phyloP scores from a whole-genome alignment of 768 basidiomycete species.

The Tulasnella sp. region DNA sequence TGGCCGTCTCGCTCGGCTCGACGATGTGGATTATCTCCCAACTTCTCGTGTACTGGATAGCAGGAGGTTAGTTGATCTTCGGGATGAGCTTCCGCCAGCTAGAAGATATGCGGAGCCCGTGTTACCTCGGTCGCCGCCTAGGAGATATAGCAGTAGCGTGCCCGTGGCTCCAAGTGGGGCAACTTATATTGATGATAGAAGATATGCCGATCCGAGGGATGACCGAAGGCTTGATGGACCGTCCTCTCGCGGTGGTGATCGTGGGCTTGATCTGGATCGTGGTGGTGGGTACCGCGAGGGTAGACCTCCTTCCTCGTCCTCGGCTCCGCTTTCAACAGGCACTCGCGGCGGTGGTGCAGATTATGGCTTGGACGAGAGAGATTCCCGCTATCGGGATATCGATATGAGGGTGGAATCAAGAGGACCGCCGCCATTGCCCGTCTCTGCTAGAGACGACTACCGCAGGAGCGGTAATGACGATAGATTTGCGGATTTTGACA shows the following conservation, averaged over 20 bases:
- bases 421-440: not conserved
- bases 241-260: not conserved
- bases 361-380: not conserved
- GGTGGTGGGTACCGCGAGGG: not conserved
- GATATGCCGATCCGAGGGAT: conserved; percentile 1
- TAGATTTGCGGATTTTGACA: not conserved
- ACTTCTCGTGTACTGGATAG: too few relatives aligned
- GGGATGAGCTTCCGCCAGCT: too few relatives aligned
- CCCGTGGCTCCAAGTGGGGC: too few relatives aligned
- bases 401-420: not conserved
- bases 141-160: too few relatives aligned
- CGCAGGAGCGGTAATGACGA: not conserved
- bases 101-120: too few relatives aligned
- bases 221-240: conserved; percentile 4
- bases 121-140: too few relatives aligned
- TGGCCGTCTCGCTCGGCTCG: too few relatives aligned
- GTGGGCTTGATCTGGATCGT: conserved; percentile 6
- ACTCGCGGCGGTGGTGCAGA: too few relatives aligned
- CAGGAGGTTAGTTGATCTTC: too few relatives aligned
- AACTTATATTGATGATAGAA: conserved; percentile 4
- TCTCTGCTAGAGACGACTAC: conserved; percentile 1
- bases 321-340: not conserved
- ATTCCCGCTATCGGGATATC: conserved; percentile 5
- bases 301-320: not conserved
- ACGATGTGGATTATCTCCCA: too few relatives aligned